Percentiles rank a stretch among this genome's conserved stretches.
phyloP scores from a whole-genome alignment of 1,284 basidiomycete species.

The Bothia castanella region DNA sequence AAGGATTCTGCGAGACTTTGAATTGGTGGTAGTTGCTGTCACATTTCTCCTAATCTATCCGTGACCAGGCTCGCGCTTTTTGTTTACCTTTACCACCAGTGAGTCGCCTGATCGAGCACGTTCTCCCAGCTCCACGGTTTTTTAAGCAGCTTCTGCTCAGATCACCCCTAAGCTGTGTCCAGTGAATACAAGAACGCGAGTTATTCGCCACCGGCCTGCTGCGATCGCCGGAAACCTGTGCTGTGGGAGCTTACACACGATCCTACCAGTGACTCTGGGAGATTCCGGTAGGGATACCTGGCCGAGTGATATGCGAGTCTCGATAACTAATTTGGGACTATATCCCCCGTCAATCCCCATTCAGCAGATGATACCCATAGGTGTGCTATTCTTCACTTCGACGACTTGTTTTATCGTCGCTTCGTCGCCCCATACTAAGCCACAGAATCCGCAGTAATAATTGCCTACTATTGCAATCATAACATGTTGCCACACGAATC shows the following conservation, averaged over 20 bases:
- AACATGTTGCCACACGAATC: conserved; percentile 1
- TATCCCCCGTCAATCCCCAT: background rate
- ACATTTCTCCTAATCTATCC: background rate
- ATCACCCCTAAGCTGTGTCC: background rate
- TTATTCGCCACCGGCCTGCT: background rate
- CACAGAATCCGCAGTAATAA: background rate
- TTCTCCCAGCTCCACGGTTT: background rate
- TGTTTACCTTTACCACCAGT: background rate
- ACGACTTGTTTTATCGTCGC: background rate
- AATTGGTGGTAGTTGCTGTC: background rate
- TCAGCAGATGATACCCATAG: background rate
- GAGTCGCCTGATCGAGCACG: background rate
- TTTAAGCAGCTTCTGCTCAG: background rate
- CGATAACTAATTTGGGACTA: background rate
- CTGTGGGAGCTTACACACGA: conserved; percentile 3
- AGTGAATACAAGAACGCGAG: background rate
- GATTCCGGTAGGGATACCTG: background rate
- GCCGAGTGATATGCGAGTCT: background rate
- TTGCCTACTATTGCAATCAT: background rate
- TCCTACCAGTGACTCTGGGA: background rate
- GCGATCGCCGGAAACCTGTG: background rate
- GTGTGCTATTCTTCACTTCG: background rate
- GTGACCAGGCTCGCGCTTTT: background rate
- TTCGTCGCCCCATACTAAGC: background rate
- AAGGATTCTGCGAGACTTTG: conserved; percentile 23